Percentiles rank a stretch among this genome's conserved stretches.
Conservation (phyloP, 164 flowering plant species). For the Magnolia officinalis region DNA sequence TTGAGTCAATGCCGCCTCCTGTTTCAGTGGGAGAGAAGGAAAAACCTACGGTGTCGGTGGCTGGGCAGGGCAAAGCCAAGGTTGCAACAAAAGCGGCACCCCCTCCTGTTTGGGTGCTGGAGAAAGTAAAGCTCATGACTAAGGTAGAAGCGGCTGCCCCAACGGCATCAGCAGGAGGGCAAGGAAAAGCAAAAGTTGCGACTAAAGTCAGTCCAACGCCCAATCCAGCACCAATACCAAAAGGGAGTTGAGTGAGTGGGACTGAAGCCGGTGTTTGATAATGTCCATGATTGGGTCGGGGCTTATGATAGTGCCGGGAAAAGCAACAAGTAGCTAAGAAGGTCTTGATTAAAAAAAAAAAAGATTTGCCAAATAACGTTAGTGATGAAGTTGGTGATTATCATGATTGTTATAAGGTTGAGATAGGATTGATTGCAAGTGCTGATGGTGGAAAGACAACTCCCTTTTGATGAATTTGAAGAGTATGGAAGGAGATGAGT, state of each 20-base stretch:
- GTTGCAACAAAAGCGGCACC: not conserved
- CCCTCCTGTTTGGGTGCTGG: too few species aligned
- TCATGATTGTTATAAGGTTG: too few species aligned
- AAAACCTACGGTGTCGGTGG: not conserved
- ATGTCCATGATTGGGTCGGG: slow-evolving; percentile 9
- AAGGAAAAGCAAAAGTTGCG: not conserved
- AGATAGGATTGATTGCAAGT: too few species aligned
- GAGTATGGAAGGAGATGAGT: too few species aligned
- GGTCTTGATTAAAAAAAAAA: too few species aligned
- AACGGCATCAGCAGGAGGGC: not conserved
- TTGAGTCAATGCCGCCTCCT: not conserved
- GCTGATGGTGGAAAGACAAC: too few species aligned
- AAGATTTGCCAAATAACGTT: not conserved
- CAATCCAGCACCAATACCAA: not conserved
- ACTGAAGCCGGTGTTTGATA: too few species aligned
- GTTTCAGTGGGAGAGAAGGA: not conserved
- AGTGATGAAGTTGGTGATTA: too few species aligned
- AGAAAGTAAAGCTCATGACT: not conserved
- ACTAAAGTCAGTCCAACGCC: not conserved
- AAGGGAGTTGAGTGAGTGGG: not conserved
- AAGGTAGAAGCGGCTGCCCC: not conserved
- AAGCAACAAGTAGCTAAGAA: not conserved
- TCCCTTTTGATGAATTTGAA: too few species aligned
- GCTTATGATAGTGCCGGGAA: not conserved
- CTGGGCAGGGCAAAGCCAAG: not conserved